A percentile compares a stretch with the other conserved stretches of the same genome.
phyloP scores from a whole-genome alignment of 176 grass and related monocot genomes.

The maize (Zea mays) region Zm-B73-REFERENCE-NAM-5.0 NC_050098.1:135898001-135898500 shows the following conservation, averaged over 20 bases:
- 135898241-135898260: conserved; percentile 74
- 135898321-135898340: conserved; percentile 99
- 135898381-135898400: not conserved
- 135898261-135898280: conserved; percentile 98
- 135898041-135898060: not conserved
- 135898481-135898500: not conserved
- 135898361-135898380: conserved; percentile 14
- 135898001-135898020: not conserved
- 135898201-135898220: not conserved
- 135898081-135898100: not conserved
- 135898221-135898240: not conserved
- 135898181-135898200: not conserved
- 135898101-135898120: not conserved
- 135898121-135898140: not conserved
- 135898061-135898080: not conserved
- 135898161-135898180: not conserved
- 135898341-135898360: conserved; percentile 79
- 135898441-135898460: not conserved
- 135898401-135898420: not conserved
- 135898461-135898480: not conserved
- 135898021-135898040: not conserved
- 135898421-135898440: not conserved
- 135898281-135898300: conserved; percentile 83
- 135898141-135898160: too few species aligned
- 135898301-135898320: conserved; percentile 93